Percentiles rank a stretch among this genome's conserved stretches.
phyloP scores from a whole-genome alignment of 2,329 filamentous ascomycete species.

The Pestalotiopsis sp. region DNA sequence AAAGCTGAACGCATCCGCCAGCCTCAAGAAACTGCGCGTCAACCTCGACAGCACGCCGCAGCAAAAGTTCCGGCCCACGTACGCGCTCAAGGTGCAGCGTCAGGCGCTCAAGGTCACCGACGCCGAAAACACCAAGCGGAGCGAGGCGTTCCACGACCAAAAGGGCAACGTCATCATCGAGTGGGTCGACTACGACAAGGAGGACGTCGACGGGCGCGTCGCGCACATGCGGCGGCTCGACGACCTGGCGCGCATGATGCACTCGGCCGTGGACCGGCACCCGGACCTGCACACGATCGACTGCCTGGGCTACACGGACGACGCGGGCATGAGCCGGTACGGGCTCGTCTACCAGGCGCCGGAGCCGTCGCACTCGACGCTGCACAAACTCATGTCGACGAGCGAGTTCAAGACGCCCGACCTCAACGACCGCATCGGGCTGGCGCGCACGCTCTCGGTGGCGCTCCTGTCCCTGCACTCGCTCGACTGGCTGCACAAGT shows the following conservation, averaged over 20 bases:
- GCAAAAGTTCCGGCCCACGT: slow-evolving; percentile 43
- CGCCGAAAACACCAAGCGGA: slow-evolving; percentile 14
- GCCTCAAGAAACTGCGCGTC: slow-evolving; percentile 47
- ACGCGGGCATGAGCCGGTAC: slow-evolving; percentile 39
- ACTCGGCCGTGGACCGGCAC: slow-evolving; percentile 44
- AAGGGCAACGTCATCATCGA: slow-evolving; percentile 43
- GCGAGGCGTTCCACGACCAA: slow-evolving; percentile 32
- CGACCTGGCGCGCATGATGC: slow-evolving; percentile 50
- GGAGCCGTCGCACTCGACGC: slow-evolving; percentile 37
- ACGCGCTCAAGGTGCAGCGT: slow-evolving; percentile 41
- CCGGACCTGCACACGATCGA: slow-evolving; percentile 50
- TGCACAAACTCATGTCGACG: slow-evolving; percentile 41
- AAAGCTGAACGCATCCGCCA: slow-evolving; percentile 43
- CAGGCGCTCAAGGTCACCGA: slow-evolving; percentile 28
- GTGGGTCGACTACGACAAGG: slow-evolving; percentile 47
- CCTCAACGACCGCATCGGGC: slow-evolving; percentile 43
- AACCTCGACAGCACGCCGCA: slow-evolving; percentile 47
- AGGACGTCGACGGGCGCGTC: slow-evolving; percentile 43
- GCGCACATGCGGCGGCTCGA: slow-evolving; percentile 47
- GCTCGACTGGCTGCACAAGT: slow-evolving; percentile 55
- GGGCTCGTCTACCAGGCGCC: slow-evolving; percentile 46
- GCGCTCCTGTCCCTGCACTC: slow-evolving; percentile 54
- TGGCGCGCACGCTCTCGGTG: slow-evolving; percentile 45
- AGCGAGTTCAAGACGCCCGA: slow-evolving; percentile 45
- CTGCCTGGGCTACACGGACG: slow-evolving; percentile 50